Evolutionary conservation across 179 eudicot species (phyloP), one percentile per base, ranked within the genome.

Genomic region (Beta macrorhiza): DNA sequence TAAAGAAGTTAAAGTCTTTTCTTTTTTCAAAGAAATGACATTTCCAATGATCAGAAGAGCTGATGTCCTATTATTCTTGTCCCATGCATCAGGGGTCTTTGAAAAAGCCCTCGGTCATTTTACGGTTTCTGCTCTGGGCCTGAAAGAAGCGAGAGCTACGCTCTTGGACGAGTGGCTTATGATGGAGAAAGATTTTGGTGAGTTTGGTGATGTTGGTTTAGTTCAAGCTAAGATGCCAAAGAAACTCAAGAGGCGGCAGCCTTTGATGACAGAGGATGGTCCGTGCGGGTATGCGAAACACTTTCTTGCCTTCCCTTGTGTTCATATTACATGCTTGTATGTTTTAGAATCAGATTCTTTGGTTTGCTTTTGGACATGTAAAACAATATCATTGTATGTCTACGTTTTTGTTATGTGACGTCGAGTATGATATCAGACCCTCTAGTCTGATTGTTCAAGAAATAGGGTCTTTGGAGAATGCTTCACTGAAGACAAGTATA

Each of bases 91-190:
- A 94, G 98, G 89, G 82, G 89, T 94, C 56, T 92, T 93, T 70
- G 97, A 93, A 81, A 90, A 91, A 87, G 97, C 91, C 11, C 82
- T 90, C 5, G 88, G 83, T 82, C 89, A 93, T 72, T 86, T 82
- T 71, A 82, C 93, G 82, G 90, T 90, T 59, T 84, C 97, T 52
- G 95, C 97, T 10, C 97, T 97, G 44, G 98, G 92, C 76, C 76
- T 91, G 83, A 95, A 94, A 84, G 97, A 95, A 69, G 97, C 93
- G 80, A 87, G 97, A 77, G 97, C 97, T 47, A 93, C 93, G 98
- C 90, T 95, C 37, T 82, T 95, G 83, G 94, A 95, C 47, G 97
- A 91, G 63, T 95, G 97, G 98, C 51, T 90, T 53, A 85, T 87
- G 61, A 74, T 84, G 86, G 98, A 93, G 83, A 90, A 81, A 77